Evolutionary conservation across 345 rosid genomes (phyloP).

Genomic region (Mercurialis annua): DNA sequence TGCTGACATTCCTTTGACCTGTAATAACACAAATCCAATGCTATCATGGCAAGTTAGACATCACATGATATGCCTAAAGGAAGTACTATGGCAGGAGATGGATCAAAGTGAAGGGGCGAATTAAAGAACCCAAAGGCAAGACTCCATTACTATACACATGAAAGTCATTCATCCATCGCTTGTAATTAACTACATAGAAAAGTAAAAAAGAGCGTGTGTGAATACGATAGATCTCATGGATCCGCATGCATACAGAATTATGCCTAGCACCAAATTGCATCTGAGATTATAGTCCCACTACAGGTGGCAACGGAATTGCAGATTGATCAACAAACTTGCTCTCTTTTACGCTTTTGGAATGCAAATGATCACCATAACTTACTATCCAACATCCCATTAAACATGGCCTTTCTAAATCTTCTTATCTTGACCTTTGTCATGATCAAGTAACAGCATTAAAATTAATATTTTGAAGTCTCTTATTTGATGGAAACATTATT

Average conservation of each 20-base stretch:
- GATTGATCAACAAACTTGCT: no score
- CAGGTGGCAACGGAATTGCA: no score
- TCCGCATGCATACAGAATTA: no score
- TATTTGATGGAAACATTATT: not conserved
- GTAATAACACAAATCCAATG: slow-evolving; percentile 14
- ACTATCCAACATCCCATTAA: not conserved
- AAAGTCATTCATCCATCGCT: not conserved
- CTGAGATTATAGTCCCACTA: no score
- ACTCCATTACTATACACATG: not conserved
- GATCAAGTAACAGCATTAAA: not conserved
- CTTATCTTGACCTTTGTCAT: not conserved
- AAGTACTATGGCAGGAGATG: not conserved
- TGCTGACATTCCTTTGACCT: slow-evolving; percentile 75
- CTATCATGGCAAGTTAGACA: not conserved
- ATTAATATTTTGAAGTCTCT: not conserved
- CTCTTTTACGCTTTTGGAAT: not conserved
- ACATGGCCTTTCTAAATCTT: not conserved
- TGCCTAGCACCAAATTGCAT: no score
- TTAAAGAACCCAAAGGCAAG: not conserved
- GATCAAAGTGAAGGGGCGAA: not conserved
- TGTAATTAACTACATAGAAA: not conserved
- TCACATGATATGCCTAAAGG: slow-evolving; percentile 7
- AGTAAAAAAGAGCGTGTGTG: no score
- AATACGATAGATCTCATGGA: no score
- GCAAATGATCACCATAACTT: not conserved